These are phyloP conservation scores for Globisporangium iwayamae DNA, from an alignment of 352 stramenopile genomes.

Conservation along the genomic window DNA sequence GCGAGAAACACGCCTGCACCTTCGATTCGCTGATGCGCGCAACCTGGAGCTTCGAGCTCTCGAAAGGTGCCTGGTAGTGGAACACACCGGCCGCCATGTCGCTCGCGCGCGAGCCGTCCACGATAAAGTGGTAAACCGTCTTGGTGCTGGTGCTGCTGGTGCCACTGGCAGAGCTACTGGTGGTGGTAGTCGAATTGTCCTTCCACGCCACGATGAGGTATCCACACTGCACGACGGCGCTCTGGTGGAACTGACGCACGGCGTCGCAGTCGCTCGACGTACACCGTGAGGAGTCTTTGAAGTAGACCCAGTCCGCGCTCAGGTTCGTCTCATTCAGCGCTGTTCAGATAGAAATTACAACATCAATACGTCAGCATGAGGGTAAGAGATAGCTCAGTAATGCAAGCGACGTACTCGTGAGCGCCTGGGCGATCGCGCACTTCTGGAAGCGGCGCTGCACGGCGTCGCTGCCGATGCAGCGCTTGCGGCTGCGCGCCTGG, in stretches of 20 bases:
- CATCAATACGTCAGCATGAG: background rate
- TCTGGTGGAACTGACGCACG: constrained; percentile 57
- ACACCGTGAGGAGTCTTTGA: constrained; percentile 51
- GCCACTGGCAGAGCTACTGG: background rate
- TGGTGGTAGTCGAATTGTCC: constrained; percentile 19
- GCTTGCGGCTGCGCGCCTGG: constrained; percentile 59
- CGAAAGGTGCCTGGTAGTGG: constrained; percentile 44
- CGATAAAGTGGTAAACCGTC: constrained; percentile 61
- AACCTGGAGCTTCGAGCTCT: constrained; percentile 20
- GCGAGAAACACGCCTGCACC: constrained; percentile 55
- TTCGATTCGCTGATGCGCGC: constrained; percentile 29
- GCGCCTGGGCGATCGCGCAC: constrained; percentile 39
- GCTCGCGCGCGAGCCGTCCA: constrained; percentile 59
- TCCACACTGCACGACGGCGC: constrained; percentile 61
- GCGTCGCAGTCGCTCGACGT: constrained; percentile 58
- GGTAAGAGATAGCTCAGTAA: background rate
- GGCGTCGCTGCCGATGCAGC: constrained; percentile 53
- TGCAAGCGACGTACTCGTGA: constrained; percentile 38
- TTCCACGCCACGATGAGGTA: constrained; percentile 70
- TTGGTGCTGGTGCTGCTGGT: constrained; percentile 2
- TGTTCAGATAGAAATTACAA: constrained; percentile 5
- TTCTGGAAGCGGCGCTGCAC: constrained; percentile 47
- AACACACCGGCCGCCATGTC: constrained; percentile 70
- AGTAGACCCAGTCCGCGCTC: constrained; percentile 64
- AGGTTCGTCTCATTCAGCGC: constrained; percentile 48